Conservation (phyloP, 371 early-diverging fungal species). For the Rhizopus arrhizus region DNA sequence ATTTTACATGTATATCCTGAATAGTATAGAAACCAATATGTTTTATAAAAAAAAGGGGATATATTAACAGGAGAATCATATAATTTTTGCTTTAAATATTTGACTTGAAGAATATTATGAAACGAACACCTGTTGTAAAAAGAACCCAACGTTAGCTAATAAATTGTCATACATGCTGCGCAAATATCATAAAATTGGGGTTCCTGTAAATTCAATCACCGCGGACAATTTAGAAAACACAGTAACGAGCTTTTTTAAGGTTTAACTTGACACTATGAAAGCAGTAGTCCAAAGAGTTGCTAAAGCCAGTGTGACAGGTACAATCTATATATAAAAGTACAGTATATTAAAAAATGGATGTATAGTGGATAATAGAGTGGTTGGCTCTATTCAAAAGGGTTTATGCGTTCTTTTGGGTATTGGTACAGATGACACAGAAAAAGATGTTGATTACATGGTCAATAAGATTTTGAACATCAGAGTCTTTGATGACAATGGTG, state of each 20-base stretch:
- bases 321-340: background rate
- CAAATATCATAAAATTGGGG: no score
- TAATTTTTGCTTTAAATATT: no score
- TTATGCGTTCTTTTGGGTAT: slow-evolving; percentile 80
- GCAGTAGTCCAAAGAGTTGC: slow-evolving; percentile 46
- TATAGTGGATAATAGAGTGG: slow-evolving; percentile 62
- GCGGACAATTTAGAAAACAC: no score
- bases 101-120: no score
- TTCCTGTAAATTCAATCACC: no score
- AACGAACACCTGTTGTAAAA: no score
- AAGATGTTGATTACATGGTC: slow-evolving; percentile 76
- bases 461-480: slow-evolving; percentile 74
- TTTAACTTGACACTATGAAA: slow-evolving; percentile 21
- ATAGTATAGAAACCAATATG: no score
- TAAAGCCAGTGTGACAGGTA: slow-evolving; percentile 41
- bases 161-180: no score
- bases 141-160: no score
- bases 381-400: slow-evolving; percentile 74
- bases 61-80: no score
- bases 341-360: background rate
- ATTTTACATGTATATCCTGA: no score
- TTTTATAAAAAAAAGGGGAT: no score
- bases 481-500: slow-evolving; percentile 70
- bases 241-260: background rate
- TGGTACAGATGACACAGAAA: slow-evolving; percentile 67